Base-by-base conservation (phyloP, 1,284 basidiomycete species). In the Microbotryum scabiosae region DNA sequence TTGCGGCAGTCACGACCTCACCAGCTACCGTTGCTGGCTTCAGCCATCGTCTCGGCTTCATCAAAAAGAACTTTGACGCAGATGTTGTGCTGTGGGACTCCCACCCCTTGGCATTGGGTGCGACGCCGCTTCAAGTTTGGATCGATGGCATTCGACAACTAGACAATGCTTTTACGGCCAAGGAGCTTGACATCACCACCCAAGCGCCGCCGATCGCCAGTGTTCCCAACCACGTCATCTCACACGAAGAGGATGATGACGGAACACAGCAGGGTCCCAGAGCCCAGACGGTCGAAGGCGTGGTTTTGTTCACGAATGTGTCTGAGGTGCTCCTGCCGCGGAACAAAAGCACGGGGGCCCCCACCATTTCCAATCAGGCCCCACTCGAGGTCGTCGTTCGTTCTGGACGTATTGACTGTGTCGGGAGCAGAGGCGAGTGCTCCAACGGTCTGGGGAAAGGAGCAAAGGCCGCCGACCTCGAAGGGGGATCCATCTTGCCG, bases 51-150 rank as follows among this genome's bases (percentile, higher is more conserved):
- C 78, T 96, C 57, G 91, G 91, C 1, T 85, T 79, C 68, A 75
- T 92, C 43, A 81, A 82, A 59, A 72, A 79, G 70, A 87, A 88
- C 20, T 78, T 75, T 63, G 77, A 75, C 62, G 75, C 75, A 44
- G 87, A 92, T 73, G 68, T 93, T n/a, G 88, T 91, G 20, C 79
- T 93, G 5, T 93, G 90, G 90, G 88, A 92, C 68, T 85, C 83
- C 25, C 89, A 90, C 74, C 90, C 90, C 0, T 80, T 93, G 30
- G 77, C 83, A 0, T 78, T 91, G 4, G 85, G 85, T 10, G 78
- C 80, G 0, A 80, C 79, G 1, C 81, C 80, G 1, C 74, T 76
- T 28, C 78, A 80, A 64, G 79, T 80, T 78, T 69, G 87, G 81
- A 70, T 90, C 82, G 70, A 82, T 76, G 80, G 80, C 25, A 78